phyloP scores from a whole-genome alignment of 2,329 filamentous ascomycete species.

The Aspergillus carbonarius region DNA sequence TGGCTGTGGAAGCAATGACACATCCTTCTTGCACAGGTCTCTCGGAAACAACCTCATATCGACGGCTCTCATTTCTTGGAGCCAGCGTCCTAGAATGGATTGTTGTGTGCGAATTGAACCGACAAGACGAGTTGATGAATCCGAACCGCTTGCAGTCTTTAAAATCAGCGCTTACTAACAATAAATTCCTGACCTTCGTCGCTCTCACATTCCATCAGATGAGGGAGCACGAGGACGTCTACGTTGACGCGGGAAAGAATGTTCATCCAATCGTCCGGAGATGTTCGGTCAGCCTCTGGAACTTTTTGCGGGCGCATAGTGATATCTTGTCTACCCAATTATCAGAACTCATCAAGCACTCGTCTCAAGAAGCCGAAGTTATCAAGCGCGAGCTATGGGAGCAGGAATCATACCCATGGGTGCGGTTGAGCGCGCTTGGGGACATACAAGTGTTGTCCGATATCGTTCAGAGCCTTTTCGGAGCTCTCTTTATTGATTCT shows the following conservation, averaged over 20 bases:
- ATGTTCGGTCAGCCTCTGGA: background rate
- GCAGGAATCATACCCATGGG: background rate
- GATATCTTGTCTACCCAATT: background rate
- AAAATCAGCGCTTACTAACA: slow-evolving; percentile 1
- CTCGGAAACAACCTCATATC: background rate
- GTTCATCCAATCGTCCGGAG: background rate
- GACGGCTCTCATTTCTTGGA: slow-evolving; percentile 3
- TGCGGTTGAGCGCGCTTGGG: background rate
- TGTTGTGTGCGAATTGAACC: background rate
- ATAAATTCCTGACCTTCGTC: background rate
- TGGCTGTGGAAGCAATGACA: slow-evolving; percentile 11
- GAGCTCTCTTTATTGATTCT: slow-evolving; percentile 1
- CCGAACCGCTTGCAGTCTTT: background rate
- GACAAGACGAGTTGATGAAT: background rate
- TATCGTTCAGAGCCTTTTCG: background rate
- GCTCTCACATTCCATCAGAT: background rate
- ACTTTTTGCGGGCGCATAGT: background rate
- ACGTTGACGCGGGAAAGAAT: background rate
- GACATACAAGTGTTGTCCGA: background rate
- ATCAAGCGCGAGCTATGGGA: background rate
- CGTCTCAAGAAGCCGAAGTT: background rate
- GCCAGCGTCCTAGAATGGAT: slow-evolving; percentile 4
- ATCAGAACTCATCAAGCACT: background rate
- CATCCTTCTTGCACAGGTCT: slow-evolving; percentile 5
- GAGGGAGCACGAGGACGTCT: background rate